A percentile compares a stretch with the other conserved stretches of the same genome.
phyloP scores from a whole-genome alignment of 108 stramenopile species.

The Conticribra weissflogii region DNA sequence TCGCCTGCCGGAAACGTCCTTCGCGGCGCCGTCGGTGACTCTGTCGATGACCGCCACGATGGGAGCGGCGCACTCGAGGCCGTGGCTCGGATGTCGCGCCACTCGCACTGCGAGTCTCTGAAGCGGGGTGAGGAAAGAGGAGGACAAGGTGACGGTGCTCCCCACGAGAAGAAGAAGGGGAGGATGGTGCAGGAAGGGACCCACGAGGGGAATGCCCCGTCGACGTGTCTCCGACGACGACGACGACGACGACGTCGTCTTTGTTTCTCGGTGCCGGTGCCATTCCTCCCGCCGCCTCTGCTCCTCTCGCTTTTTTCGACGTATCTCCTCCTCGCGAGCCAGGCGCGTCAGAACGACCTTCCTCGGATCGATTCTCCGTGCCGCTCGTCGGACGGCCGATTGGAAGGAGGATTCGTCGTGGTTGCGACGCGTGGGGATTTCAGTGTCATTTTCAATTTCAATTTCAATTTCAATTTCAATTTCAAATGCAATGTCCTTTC shows the following conservation, averaged over 20 bases:
- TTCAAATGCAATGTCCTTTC: neutral
- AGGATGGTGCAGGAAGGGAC: neutral
- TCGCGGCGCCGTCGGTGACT: constrained; percentile 17
- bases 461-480: too few species aligned
- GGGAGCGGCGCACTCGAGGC: constrained; percentile 44
- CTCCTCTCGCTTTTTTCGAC: constrained; percentile 8
- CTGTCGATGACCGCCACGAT: constrained; percentile 62
- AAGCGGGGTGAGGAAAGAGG: constrained; percentile 21
- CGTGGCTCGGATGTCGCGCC: constrained; percentile 18
- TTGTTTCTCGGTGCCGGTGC: constrained; percentile 6
- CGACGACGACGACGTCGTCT: neutral
- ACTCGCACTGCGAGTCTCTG: constrained; percentile 31
- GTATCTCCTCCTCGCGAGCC: neutral
- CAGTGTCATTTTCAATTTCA: neutral
- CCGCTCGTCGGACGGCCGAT: too few species aligned
- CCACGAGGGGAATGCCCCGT: neutral
- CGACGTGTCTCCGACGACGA: neutral
- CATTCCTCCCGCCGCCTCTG: neutral
- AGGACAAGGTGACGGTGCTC: constrained; percentile 12
- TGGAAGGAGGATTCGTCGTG: neutral
- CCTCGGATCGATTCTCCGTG: constrained; percentile 9
- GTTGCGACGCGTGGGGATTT: neutral
- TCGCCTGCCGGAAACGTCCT: constrained; percentile 1
- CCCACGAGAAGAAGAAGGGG: constrained; percentile 41
- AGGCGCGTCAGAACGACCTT: constrained; percentile 1